Evolutionary conservation across 345 rosid genomes (phyloP).

Genomic region (Hibiscus trionum): DNA sequence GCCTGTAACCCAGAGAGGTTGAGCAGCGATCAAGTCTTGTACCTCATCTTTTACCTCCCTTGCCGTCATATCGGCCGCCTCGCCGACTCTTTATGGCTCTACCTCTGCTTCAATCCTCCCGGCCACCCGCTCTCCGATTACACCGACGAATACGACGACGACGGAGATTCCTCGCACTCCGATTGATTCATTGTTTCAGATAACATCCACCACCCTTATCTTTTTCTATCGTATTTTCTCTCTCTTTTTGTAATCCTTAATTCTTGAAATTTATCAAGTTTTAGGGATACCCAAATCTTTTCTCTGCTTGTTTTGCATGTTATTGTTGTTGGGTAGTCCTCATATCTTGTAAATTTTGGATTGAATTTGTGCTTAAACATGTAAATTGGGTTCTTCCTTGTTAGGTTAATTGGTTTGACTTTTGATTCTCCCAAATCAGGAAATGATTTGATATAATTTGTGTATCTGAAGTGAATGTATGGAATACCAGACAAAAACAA

Average conservation of each 20-base stretch:
- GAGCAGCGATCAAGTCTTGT: constrained; percentile 51
- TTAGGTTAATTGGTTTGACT: neutral
- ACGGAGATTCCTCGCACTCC: constrained; percentile 7
- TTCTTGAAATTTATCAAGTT: too few relatives aligned
- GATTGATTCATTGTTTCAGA: constrained; percentile 5
- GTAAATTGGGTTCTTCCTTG: neutral
- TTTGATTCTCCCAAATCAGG: neutral
- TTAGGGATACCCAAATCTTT: neutral
- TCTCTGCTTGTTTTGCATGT: neutral
- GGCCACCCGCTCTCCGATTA: neutral
- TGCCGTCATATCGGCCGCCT: constrained; percentile 55
- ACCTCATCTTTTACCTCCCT: constrained; percentile 60
- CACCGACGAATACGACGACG: neutral
- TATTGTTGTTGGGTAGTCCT: neutral
- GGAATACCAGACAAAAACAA: neutral
- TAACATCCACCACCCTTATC: neutral
- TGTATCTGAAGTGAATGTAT: constrained; percentile 5
- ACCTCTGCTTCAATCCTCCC: constrained; percentile 46
- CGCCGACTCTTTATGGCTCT: constrained; percentile 47
- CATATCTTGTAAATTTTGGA: neutral
- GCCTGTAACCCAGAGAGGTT: constrained; percentile 86
- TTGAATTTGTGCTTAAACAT: neutral
- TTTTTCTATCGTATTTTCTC: neutral
- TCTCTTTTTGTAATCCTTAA: neutral
- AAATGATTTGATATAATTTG: constrained; percentile 12